Evolutionary conservation across 306 rosid genomes (phyloP).

Genomic region (Lathyrus tuberosus): DNA sequence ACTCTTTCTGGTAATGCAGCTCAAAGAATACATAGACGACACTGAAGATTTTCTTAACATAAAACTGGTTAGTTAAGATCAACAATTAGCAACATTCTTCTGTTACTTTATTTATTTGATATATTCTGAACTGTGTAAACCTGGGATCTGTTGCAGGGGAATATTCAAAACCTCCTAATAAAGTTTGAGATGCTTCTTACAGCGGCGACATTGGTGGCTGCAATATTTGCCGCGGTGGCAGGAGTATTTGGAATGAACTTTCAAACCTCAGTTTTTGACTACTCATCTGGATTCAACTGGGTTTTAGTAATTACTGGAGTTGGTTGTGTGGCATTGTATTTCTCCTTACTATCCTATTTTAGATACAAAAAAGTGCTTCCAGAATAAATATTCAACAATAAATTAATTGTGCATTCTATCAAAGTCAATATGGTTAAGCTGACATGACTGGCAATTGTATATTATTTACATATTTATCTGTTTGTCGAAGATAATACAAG

Average conservation of each 20-base stretch:
- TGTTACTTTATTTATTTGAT: constrained; percentile 31
- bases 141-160: constrained; percentile 62
- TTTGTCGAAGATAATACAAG: constrained; percentile 16
- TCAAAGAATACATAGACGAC: constrained; percentile 97
- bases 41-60: constrained; percentile 98
- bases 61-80: constrained; percentile 74
- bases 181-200: constrained; percentile 89
- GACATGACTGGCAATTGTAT: constrained; percentile 10
- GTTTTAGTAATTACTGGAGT: constrained; percentile 63
- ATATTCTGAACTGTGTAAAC: constrained; percentile 25
- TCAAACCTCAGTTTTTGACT: constrained; percentile 52
- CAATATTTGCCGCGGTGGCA: constrained; percentile 72
- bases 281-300: constrained; percentile 61
- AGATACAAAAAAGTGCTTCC: constrained; percentile 73
- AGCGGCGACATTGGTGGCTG: constrained; percentile 84
- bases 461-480: constrained; percentile 8
- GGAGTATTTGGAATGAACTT: constrained; percentile 96
- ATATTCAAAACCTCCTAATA: constrained; percentile 91
- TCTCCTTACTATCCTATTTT: constrained; percentile 64
- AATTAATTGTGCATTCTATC: constrained; percentile 35
- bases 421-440: constrained; percentile 20
- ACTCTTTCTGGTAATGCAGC: constrained; percentile 58
- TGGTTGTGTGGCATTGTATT: constrained; percentile 57
- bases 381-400: constrained; percentile 43
- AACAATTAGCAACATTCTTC: constrained; percentile 28